Evolutionary conservation across 2,329 filamentous ascomycete species (phyloP).

Genomic region (Botryosphaeria dothidea): DNA sequence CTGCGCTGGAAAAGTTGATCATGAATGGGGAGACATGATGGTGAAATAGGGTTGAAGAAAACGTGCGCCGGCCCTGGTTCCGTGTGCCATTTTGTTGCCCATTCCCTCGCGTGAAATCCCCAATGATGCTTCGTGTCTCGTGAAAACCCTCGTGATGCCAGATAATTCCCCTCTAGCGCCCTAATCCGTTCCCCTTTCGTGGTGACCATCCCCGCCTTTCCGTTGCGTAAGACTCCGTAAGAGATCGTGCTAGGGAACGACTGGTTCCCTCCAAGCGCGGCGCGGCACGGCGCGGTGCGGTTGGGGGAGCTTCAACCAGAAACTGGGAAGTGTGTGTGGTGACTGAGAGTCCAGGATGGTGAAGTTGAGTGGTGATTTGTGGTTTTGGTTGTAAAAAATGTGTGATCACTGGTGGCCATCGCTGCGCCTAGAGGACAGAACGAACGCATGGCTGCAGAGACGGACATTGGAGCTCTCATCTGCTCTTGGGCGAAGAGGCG

Average conservation of each 20-base stretch:
- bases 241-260: background rate
- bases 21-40: background rate
- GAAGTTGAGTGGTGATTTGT: background rate
- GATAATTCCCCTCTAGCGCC: background rate
- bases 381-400: background rate
- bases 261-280: background rate
- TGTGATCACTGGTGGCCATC: background rate
- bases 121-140: slow-evolving; percentile 5
- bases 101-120: background rate
- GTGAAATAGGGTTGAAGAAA: background rate
- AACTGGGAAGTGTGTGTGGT: background rate
- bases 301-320: background rate
- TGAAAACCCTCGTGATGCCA: background rate
- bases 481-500: slow-evolving; percentile 15
- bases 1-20: background rate
- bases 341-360: background rate
- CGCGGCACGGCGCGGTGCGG: background rate
- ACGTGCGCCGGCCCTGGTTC: background rate
- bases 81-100: background rate
- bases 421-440: background rate
- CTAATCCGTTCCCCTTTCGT: background rate
- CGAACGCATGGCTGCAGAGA: background rate
- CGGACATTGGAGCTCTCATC: background rate
- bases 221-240: slow-evolving; percentile 4
- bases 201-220: background rate